Base-by-base conservation (phyloP, 1,284 basidiomycete species). In the Boletus sp. region DNA sequence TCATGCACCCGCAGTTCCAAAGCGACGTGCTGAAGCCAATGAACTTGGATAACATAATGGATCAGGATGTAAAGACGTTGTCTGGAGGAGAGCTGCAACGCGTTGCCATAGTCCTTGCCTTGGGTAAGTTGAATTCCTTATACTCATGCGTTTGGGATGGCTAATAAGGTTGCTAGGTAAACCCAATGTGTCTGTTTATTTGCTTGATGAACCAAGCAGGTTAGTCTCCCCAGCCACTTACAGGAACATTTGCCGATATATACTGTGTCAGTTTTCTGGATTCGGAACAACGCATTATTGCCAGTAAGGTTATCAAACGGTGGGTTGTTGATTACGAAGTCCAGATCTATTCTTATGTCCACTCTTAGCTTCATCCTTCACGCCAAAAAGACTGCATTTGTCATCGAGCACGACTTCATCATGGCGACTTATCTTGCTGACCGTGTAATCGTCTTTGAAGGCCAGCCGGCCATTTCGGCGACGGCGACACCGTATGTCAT, bases 341-440 rank as follows among this genome's bases (percentile, higher is more conserved):
- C 31, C n/a, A n/a, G 14, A n/a, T 25, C 21, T 48, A 28, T 57
- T 53, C 52, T 49, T 59, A 64, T 43, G 63, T 60, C 14, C 1
- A 44, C 21, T 6, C n/a, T 37, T n/a, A 90, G 89, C 60, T 97
- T 96, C 77, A 92, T 98, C 71, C 87, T 98, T 51, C 90, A 95
- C 68, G 86, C 94, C 19, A 97, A 97, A 83, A 95, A 96, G 80
- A 97, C 95, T 1, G 96, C 96, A 1, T 97, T 98, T 76, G 85
- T 98, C 69, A 97, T 97, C 71, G 95, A 97, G 83, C 95, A 97
- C 86, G 95, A 98, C 81, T 97, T 97, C 78, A 94, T 95, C 79
- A 94, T 94, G 91, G 94, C 95, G 6, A 97, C 95, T 5, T 98
- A 98, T 76, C 90, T 98, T 60, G 95, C 95, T 52, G 96, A 98